Evolutionary conservation across 2,329 filamentous ascomycete genomes (phyloP), one percentile per base, ranked within the genome.

Genomic region (Hypoxylon sp.): DNA sequence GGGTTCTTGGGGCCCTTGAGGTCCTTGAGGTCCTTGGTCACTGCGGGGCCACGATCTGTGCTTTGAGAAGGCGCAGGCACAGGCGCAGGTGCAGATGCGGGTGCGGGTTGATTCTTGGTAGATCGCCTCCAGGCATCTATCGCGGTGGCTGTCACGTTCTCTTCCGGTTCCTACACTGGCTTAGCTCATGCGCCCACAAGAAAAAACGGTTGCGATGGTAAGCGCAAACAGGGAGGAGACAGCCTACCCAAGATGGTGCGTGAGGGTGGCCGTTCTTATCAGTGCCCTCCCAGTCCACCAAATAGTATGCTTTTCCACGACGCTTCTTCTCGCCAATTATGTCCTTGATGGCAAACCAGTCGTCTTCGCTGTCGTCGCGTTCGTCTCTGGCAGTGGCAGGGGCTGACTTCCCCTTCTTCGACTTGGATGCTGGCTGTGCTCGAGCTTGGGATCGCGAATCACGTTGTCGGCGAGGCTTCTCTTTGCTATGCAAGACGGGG

Each of bases 261-360:
- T 84, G 90, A 1, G 69, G 66, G 67, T 83, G 75, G 17, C 85
- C 86, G 42, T 85, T 87, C 1, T 72, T 66, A n/a, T 89, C 76
- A 11, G 65, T 79, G 65, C 85, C 83, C 53, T 81, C 83, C 89
- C 89, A 90, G 73, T 89, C 84, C 59, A 90, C 83, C 2, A 81
- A 75, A 71, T 89, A 91, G n/a, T 81, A 68, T 10, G 75, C 75
- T 25, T 73, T 74, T 10, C 79, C 75, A 31, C 71, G 63, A 20
- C 72, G 61, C 3, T 35, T 13, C 65, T 78, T 81, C 76, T 83
- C 81, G 56, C 76, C 76, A 11, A 82, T 61, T 22, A 84, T 83
- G 56, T 77, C 78, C 35, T 77, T 77, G 40, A 83, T 76, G 17
- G 56, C 72, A 56, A 73, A 80, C 70, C 77, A 79, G 17, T 44